Evolutionary conservation across 164 flowering plant species (phyloP).

Genomic region (Echeveria elegans): DNA sequence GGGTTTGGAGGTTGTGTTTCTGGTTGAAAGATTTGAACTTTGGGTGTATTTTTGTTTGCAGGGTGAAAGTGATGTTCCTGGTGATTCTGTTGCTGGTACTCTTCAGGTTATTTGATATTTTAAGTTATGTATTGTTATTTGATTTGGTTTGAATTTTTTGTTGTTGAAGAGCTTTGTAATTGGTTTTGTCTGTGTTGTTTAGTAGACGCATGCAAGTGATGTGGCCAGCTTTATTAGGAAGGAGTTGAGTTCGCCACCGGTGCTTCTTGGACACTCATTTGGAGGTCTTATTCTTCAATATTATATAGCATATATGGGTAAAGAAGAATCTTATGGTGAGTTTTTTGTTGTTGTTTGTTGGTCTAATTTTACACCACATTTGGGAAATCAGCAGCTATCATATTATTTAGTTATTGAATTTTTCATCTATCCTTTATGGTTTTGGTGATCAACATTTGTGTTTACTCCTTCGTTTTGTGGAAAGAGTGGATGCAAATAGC

Average conservation of each 20-base stretch:
- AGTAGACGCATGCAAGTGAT: constrained; percentile 91
- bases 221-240: constrained; percentile 61
- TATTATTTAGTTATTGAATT: background rate
- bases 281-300: constrained; percentile 87
- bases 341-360: background rate
- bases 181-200: constrained; percentile 11
- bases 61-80: constrained; percentile 93
- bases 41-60: constrained; percentile 14
- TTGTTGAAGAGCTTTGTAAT: background rate
- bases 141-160: background rate
- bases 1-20: background rate
- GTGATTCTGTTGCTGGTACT: constrained; percentile 62
- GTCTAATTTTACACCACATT: background rate
- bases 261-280: constrained; percentile 83
- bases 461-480: background rate
- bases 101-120: constrained; percentile 48
- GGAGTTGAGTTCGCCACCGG: constrained; percentile 47
- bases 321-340: constrained; percentile 23
- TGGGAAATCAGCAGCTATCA: background rate
- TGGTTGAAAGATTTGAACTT: background rate
- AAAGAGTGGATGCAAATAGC: no score
- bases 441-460: background rate
- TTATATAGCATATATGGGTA: constrained; percentile 42
- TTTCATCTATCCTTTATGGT: background rate
- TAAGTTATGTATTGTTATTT: no score